Conservation (phyloP, 75 land plant species). For the Adiantum capillusveneris region DNA sequence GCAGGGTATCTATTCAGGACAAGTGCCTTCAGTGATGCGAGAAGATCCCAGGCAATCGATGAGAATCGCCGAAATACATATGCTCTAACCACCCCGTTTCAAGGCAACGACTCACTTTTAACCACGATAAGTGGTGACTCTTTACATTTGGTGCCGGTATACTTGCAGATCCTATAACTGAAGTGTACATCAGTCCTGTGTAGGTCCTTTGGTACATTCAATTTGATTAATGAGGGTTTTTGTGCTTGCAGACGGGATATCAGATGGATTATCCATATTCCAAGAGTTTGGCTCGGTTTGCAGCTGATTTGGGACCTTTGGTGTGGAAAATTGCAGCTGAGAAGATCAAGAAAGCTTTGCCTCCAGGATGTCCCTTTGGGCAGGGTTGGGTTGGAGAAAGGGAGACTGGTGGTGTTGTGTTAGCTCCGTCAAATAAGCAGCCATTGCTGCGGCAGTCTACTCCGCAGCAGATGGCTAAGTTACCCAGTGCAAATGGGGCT, state of each 20-base stretch:
- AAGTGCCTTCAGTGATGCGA: too few species aligned
- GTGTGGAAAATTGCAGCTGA: slow-evolving; percentile 47
- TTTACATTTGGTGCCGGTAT: slow-evolving; percentile 66
- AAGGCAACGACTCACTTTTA: slow-evolving; percentile 39
- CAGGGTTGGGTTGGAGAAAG: slow-evolving; percentile 69
- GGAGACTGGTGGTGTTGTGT: not conserved
- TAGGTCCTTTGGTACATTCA: too few species aligned
- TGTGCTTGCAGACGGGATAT: slow-evolving; percentile 40
- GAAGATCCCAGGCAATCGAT: slow-evolving; percentile 40
- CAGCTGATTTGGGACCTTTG: slow-evolving; percentile 32
- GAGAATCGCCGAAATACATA: slow-evolving; percentile 82
- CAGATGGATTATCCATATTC: slow-evolving; percentile 45
- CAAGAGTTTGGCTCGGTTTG: slow-evolving; percentile 47
- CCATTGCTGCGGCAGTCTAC: not conserved
- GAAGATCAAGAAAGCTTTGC: slow-evolving; percentile 38
- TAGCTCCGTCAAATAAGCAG: not conserved
- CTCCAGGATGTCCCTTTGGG: slow-evolving; percentile 45
- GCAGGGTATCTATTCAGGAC: slow-evolving; percentile 6
- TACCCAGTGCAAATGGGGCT: not conserved
- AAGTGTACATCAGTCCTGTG: too few species aligned
- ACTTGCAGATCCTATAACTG: slow-evolving; percentile 2
- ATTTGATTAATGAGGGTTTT: too few species aligned
- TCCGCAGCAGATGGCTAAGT: not conserved
- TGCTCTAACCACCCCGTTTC: slow-evolving; percentile 29
- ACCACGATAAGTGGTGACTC: slow-evolving; percentile 45